Base-by-base conservation (phyloP, 2,329 filamentous ascomycete genomes). In the Trichoderma atrobrunneum region DNA sequence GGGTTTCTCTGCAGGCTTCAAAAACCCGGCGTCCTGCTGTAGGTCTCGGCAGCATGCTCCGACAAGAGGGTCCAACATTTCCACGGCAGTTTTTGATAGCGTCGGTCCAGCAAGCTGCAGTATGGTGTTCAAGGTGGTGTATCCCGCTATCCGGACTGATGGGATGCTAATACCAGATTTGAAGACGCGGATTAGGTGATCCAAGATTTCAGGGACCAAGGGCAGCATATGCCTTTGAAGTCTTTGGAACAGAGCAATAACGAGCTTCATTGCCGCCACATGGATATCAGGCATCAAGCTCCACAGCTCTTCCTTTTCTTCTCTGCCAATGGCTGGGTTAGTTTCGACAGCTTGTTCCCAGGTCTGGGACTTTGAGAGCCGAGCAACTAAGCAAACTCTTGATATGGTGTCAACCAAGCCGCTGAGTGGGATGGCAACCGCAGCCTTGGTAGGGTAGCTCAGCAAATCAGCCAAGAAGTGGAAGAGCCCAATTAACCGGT, bases 301-400 rank as follows among this genome's bases (percentile, higher is more conserved):
- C 88, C 92, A 95, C 4, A 98, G 85, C 59, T 91, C 89, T 68
- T 97, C 93, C 73, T 91, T 91, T 81, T 98, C 95, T 64, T 97
- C 93, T 73, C 92, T 89, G 36, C 90, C 87, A 74, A 96, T 89
- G 74, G 93, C 91, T 8, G 90, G 85, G 76, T 94, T 95, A 72
- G 90, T 85, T 73, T 91, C 88, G n/a, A 89, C 81, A 2, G 83
- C 85, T 75, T 85, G 84, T 73, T 87, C 83, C 75, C 83, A 83
- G 24, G 80, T 81, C 72, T 85, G 85, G 73, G 80, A 83, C 78
- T 78, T 85, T 71, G 75, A 88, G 80, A 80, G 89, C 74, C 79
- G 87, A 80, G 85, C 84, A 59, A 97, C 86, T 21, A 91, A 89
- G 43, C 93, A 87, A 32, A 97, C 82, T 59, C 95, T 87, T 16